Percentiles rank a stretch among this genome's conserved stretches.
phyloP scores from a whole-genome alignment of 2,329 filamentous ascomycete species.

The Chrysoporthe cubensis region DNA sequence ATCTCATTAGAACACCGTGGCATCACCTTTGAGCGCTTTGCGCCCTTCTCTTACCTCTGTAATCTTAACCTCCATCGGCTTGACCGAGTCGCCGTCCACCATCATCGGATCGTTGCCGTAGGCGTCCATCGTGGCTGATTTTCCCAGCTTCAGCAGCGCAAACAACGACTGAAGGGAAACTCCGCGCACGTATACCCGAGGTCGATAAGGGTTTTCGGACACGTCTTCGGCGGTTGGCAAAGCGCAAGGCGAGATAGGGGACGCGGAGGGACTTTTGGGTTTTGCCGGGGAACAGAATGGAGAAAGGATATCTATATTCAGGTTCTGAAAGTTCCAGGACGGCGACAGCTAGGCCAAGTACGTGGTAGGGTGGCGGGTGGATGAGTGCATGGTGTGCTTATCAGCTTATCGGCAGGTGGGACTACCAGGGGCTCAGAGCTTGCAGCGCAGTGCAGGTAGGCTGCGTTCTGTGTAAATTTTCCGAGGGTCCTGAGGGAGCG shows the following conservation, averaged over 20 bases:
- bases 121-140: constrained; percentile 48
- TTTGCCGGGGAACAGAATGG: not conserved
- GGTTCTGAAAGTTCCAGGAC: not conserved
- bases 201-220: not conserved
- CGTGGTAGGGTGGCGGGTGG: not conserved
- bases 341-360: not conserved
- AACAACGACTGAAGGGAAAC: too few species aligned
- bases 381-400: constrained; percentile 13
- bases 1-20: constrained; percentile 31
- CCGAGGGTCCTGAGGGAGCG: constrained; percentile 14
- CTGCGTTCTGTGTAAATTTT: constrained; percentile 21
- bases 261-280: not conserved
- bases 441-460: not conserved
- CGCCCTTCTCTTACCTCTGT: constrained; percentile 53
- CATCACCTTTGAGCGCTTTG: not conserved
- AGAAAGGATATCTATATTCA: not conserved
- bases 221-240: not conserved
- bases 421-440: constrained; percentile 4
- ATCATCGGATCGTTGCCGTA: constrained; percentile 63
- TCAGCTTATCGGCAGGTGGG: constrained; percentile 20
- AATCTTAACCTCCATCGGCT: constrained; percentile 53
- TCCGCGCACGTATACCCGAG: not conserved
- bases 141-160: not conserved
- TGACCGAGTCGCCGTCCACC: constrained; percentile 56
- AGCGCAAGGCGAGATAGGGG: not conserved